Conservation (phyloP, 2,329 filamentous ascomycete genomes). For the Venturia nashicola region DNA sequence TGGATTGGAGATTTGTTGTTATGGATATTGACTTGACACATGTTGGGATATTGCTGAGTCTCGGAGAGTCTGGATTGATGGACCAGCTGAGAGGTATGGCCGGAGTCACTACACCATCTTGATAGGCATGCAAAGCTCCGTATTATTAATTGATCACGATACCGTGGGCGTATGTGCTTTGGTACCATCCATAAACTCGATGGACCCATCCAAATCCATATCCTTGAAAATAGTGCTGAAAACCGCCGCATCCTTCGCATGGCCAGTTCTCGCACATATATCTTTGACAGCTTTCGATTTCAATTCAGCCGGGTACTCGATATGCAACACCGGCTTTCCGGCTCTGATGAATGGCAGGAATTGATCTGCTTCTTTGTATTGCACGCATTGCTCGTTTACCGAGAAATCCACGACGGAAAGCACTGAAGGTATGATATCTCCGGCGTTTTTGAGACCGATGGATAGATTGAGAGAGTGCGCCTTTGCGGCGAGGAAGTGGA, state of each 20-base stretch:
- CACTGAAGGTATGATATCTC: conserved; percentile 42
- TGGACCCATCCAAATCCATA: conserved; percentile 51
- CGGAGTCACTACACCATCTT: not conserved
- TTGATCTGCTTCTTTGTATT: conserved; percentile 46
- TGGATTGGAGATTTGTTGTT: no score
- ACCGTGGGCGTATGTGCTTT: conserved; percentile 15
- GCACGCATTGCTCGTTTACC: conserved; percentile 57
- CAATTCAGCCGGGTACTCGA: conserved; percentile 51
- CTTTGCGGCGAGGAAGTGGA: conserved; percentile 46
- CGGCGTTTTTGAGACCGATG: conserved; percentile 58
- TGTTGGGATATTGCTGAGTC: no score
- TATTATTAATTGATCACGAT: not conserved
- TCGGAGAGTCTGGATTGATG: no score
- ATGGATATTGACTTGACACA: no score
- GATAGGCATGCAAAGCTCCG: not conserved
- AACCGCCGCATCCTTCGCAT: conserved; percentile 22
- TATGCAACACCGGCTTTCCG: conserved; percentile 59
- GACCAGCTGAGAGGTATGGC: no score
- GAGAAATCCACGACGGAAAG: conserved; percentile 47
- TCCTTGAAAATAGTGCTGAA: conserved; percentile 58
- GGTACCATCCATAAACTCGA: conserved; percentile 38
- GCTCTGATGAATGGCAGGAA: conserved; percentile 47
- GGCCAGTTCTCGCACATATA: conserved; percentile 17
- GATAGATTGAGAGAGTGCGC: conserved; percentile 44
- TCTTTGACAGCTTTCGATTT: conserved; percentile 12